A percentile compares a stretch with the other conserved stretches of the same genome.
phyloP scores from a whole-genome alignment of 305 asterid genomes.

The Rubia tinctorum region DNA sequence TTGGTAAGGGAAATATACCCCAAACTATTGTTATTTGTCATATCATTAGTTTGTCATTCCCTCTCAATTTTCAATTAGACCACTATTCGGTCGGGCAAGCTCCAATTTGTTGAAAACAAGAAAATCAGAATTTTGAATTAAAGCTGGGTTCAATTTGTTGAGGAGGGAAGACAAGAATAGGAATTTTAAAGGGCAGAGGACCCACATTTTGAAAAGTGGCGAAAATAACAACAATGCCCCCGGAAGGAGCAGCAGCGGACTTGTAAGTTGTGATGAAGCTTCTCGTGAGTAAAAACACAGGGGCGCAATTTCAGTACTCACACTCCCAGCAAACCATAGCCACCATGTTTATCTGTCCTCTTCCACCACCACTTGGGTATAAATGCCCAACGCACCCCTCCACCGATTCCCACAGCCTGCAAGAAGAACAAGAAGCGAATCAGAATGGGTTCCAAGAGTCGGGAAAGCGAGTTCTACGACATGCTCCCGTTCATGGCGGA shows the following conservation, averaged over 20 bases:
- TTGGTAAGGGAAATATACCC: too few relatives aligned
- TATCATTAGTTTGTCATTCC: neutral
- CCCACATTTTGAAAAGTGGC: neutral
- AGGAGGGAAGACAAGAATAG: neutral
- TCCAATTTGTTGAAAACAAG: neutral
- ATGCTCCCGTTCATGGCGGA: slow-evolving; percentile 74
- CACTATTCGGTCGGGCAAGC: neutral
- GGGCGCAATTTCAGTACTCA: slow-evolving; percentile 31
- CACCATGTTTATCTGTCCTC: slow-evolving; percentile 18
- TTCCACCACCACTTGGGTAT: slow-evolving; percentile 8
- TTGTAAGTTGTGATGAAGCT: slow-evolving; percentile 21
- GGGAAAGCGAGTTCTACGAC: slow-evolving; percentile 44
- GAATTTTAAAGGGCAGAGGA: neutral
- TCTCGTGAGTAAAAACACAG: slow-evolving; percentile 47
- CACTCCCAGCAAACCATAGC: slow-evolving; percentile 42
- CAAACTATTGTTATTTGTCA: neutral
- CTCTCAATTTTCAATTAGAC: neutral
- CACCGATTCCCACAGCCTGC: neutral
- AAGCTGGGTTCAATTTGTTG: neutral
- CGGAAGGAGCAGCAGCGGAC: slow-evolving; percentile 19
- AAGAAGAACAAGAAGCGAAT: neutral
- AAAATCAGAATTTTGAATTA: neutral
- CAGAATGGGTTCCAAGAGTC: slow-evolving; percentile 20
- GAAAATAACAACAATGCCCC: slow-evolving; percentile 30
- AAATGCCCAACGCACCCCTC: slow-evolving; percentile 23